phyloP scores from a whole-genome alignment of 1,284 basidiomycete genomes.

The Malassezia sp. region DNA sequence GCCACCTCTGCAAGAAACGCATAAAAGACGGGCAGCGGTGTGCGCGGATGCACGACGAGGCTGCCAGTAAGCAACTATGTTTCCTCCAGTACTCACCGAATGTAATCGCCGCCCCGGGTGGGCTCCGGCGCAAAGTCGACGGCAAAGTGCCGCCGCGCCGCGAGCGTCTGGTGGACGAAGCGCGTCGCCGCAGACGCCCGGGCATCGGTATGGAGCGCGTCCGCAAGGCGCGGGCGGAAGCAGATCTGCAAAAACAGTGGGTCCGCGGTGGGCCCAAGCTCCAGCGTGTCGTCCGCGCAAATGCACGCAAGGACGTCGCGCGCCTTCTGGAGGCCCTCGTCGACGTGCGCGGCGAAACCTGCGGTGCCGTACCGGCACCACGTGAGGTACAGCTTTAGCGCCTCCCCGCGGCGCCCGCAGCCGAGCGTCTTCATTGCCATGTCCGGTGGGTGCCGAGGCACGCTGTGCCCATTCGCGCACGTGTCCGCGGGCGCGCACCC shows the following conservation, averaged over 20 bases:
- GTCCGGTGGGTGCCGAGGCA: constrained; percentile 10
- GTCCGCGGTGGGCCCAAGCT: constrained; percentile 28
- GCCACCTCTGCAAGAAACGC: constrained; percentile 27
- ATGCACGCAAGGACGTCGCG: constrained; percentile 22
- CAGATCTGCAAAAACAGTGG: constrained; percentile 40
- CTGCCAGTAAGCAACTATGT: too few species aligned
- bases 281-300: constrained; percentile 18
- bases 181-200: constrained; percentile 16
- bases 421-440: constrained; percentile 40
- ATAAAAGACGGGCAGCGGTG: constrained; percentile 15
- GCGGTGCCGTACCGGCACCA: constrained; percentile 46
- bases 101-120: constrained; percentile 26
- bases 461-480: too few species aligned
- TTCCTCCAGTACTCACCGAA: too few species aligned
- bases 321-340: constrained; percentile 26
- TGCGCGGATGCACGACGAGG: constrained; percentile 36
- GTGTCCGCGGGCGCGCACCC: too few species aligned
- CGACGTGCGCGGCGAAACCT: constrained; percentile 41
- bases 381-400: constrained; percentile 48
- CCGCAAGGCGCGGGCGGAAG: constrained; percentile 23
- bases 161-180: constrained; percentile 15
- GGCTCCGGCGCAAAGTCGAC: constrained; percentile 43
- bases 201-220: constrained; percentile 6
- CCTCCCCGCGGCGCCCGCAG: constrained; percentile 48
- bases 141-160: constrained; percentile 23